Conservation (phyloP, 2,329 filamentous ascomycete genomes). For the Ramichloridium luteum region DNA sequence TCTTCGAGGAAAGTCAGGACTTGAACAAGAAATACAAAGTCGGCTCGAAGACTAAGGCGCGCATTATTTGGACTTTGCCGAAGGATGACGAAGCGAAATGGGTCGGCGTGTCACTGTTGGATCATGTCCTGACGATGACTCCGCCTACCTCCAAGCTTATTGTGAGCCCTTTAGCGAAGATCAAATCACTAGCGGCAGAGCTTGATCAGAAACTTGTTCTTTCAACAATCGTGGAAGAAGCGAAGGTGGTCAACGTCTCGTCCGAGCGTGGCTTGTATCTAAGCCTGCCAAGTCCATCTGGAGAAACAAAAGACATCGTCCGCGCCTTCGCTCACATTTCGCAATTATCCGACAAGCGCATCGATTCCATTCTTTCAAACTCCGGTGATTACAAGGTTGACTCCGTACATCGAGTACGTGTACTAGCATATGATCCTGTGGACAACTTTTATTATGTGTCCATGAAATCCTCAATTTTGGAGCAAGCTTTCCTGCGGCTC, state of each 20-base stretch:
- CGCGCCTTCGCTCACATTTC: slow-evolving; percentile 83
- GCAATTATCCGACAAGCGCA: slow-evolving; percentile 74
- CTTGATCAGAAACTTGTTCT: slow-evolving; percentile 47
- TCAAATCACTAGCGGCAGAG: slow-evolving; percentile 15
- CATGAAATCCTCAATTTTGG: slow-evolving; percentile 66
- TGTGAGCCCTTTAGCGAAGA: slow-evolving; percentile 19
- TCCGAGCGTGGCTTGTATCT: slow-evolving; percentile 71
- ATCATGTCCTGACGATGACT: slow-evolving; percentile 64
- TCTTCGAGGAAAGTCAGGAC: slow-evolving; percentile 52
- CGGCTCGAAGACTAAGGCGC: slow-evolving; percentile 70
- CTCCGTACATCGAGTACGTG: slow-evolving; percentile 65
- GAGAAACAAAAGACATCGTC: slow-evolving; percentile 2
- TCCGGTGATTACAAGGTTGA: slow-evolving; percentile 68
- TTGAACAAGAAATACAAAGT: slow-evolving; percentile 68
- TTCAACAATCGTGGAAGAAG: slow-evolving; percentile 65
- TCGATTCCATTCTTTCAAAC: slow-evolving; percentile 66
- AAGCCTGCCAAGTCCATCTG: slow-evolving; percentile 40
- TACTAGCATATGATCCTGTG: slow-evolving; percentile 75
- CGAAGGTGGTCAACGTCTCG: slow-evolving; percentile 69
- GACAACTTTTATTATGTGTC: slow-evolving; percentile 81
- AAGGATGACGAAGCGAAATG: slow-evolving; percentile 60
- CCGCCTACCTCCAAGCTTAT: slow-evolving; percentile 28
- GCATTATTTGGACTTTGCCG: slow-evolving; percentile 81
- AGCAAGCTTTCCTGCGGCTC: slow-evolving; percentile 80
- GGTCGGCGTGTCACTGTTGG: slow-evolving; percentile 74